Evolutionary conservation across 2,329 filamentous ascomycete genomes (phyloP), one percentile per base, ranked within the genome.

Genomic region (Zalaria sp.): DNA sequence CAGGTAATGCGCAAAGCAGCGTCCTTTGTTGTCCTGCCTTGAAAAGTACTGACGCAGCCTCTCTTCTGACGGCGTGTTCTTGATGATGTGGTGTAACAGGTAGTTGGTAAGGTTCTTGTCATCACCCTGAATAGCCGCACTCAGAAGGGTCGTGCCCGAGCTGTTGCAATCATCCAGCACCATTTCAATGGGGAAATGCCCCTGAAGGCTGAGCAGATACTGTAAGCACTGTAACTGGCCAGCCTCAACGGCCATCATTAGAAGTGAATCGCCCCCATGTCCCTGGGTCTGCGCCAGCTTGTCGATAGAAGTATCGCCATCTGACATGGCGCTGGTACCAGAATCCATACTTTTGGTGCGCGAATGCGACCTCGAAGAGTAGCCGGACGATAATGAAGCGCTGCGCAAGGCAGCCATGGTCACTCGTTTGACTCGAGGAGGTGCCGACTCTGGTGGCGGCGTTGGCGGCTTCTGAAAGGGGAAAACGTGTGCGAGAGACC

Each of bases 1-100:
- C 10, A 98, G 71, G 59, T 98, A 98, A 61, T 98, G 91, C n/a
- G 82, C 91, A 40, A 85, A 75, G 47, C 87, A 93, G 51, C 91
- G 79, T 25, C 89, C 91, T 67, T 87, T 81, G 32, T 74, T 77
- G 55, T 98, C 91, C 53, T 89, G 81, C 46, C 74, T 69, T 3
- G 75, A 69, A 38, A 96, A 63, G 55, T 98, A 96, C 5, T 68
- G 64, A 35, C 66, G 60, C 27, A 93, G 60, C 38, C 73, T 67
- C 10, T 68, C 62, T 40, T 76, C 66, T 11, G 73, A 70, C 31
- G 67, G 68, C 41, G 66, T 68, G 41, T 69, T 66, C 3, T 57
- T 53, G 49, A 79, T 69, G 27, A 94, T 62, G 55, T 81, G 85
- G 42, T 81, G 72, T 7, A 95, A 67, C 3, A 96, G 65, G 8